Conservation (phyloP, 768 basidiomycete genomes). For the Leucocoprinus birnbaumii region DNA sequence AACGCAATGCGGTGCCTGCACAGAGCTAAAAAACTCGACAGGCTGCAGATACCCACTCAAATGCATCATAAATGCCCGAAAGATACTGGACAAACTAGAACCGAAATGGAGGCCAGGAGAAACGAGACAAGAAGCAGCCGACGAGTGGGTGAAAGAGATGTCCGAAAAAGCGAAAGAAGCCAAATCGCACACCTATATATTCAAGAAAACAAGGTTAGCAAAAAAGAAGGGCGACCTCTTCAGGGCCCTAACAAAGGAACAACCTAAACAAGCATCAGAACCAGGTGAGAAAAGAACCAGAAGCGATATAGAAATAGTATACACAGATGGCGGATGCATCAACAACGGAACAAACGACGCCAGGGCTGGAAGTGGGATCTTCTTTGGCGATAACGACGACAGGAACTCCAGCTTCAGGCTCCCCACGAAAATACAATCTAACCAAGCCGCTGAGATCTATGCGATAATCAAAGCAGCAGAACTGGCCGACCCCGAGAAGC, state of each 20-base stretch:
- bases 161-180: no score
- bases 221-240: background rate
- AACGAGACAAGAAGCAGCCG: background rate
- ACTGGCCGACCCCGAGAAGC: background rate
- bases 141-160: no score
- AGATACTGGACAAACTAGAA: conserved; percentile 15
- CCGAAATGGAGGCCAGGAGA: conserved; percentile 19
- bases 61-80: conserved; percentile 14
- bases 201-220: background rate
- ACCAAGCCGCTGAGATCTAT: background rate
- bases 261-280: background rate
- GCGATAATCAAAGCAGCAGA: background rate
- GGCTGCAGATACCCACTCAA: conserved; percentile 17
- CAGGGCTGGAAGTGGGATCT: conserved; percentile 3
- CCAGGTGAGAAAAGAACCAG: background rate
- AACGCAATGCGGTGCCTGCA: conserved; percentile 10
- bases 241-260: background rate
- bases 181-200: background rate
- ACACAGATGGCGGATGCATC: conserved; percentile 14
- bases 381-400: background rate
- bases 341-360: background rate
- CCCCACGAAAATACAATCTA: background rate
- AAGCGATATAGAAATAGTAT: background rate
- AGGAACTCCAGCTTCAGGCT: background rate
- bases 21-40: background rate